Percentiles rank a stretch among this genome's conserved stretches.
These are phyloP conservation scores for Gaultheria prostrata DNA, from an alignment of 148 eudicot genomes.

Conservation along the genomic window DNA sequence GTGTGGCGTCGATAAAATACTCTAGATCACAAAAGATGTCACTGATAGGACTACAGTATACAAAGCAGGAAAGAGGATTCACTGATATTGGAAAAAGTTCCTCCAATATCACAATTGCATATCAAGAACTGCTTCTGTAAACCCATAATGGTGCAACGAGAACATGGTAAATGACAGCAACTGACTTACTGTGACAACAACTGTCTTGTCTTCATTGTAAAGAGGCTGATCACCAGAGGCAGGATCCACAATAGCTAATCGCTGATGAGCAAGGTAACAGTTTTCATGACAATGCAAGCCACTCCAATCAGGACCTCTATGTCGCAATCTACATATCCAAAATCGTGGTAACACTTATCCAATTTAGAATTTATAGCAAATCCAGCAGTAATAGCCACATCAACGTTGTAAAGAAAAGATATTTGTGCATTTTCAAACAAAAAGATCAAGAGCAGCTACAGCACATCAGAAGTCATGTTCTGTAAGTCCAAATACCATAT, in stretches of 20 bases:
- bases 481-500: neutral
- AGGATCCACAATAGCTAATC: slow-evolving; percentile 98
- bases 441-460: neutral
- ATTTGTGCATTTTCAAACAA: neutral
- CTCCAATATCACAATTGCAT: neutral
- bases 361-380: neutral
- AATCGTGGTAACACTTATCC: neutral
- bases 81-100: no score
- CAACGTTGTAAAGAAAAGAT: neutral
- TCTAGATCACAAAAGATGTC: neutral
- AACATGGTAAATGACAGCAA: slow-evolving; percentile 5
- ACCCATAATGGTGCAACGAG: neutral
- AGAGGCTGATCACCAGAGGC: slow-evolving; percentile 98
- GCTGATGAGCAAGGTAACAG: slow-evolving; percentile 93
- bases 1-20: neutral
- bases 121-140: neutral
- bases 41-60: neutral
- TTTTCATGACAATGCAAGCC: slow-evolving; percentile 75
- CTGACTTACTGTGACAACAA: slow-evolving; percentile 69
- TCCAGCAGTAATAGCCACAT: neutral
- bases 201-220: slow-evolving; percentile 83
- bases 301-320: slow-evolving; percentile 99
- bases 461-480: neutral
- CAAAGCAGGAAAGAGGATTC: neutral
- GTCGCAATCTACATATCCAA: slow-evolving; percentile 63